Conservation (phyloP, 2,329 filamentous ascomycete genomes). For the Sporothrix euskadiensis region DNA sequence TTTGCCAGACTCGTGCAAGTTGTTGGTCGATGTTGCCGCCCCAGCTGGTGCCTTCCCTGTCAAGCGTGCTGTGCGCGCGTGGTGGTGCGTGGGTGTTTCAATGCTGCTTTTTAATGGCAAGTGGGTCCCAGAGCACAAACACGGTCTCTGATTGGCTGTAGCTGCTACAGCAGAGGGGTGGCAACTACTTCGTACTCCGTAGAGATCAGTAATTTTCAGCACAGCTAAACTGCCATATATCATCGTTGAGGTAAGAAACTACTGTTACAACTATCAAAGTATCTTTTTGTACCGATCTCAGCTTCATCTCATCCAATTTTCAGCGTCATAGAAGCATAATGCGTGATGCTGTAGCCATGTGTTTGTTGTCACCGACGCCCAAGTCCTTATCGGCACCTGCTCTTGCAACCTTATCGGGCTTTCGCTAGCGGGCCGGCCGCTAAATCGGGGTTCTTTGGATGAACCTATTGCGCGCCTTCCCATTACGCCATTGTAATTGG, state of each 20-base stretch:
- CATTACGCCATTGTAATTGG: slow-evolving; percentile 14
- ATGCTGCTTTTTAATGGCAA: slow-evolving; percentile 26
- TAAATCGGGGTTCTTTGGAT: not conserved
- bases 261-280: not conserved
- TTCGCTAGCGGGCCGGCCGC: slow-evolving; percentile 9
- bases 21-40: slow-evolving; percentile 17
- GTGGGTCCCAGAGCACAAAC: slow-evolving; percentile 16
- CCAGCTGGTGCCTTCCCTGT: slow-evolving; percentile 5
- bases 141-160: slow-evolving; percentile 26
- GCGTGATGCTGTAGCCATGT: not conserved
- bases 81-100: slow-evolving; percentile 22
- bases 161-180: not conserved
- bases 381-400: slow-evolving; percentile 33
- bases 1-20: not conserved
- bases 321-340: not conserved
- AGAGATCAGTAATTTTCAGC: not conserved
- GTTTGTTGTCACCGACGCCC: not conserved
- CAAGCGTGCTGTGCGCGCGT: not conserved
- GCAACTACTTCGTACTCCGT: not conserved
- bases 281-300: not conserved
- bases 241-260: not conserved
- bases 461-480: slow-evolving; percentile 3
- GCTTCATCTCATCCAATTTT: not conserved
- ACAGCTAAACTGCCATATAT: not conserved
- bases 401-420: slow-evolving; percentile 28